These are phyloP conservation scores for Colletotrichum echinochloae DNA, from an alignment of 2,329 filamentous ascomycete species.

Conservation along the genomic window DNA sequence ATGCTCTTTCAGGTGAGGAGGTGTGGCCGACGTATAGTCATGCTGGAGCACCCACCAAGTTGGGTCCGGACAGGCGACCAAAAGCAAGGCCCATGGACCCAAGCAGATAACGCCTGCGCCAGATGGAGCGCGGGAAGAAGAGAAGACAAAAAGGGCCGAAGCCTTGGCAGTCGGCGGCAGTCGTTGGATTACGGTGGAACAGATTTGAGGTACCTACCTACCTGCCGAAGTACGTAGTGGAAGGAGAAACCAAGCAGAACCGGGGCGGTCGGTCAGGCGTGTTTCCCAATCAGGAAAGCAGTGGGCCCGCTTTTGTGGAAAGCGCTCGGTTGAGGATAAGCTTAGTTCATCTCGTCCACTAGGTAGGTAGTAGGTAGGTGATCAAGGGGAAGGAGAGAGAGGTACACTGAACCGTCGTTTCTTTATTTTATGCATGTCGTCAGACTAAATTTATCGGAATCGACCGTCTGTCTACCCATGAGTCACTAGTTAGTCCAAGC, in stretches of 20 bases:
- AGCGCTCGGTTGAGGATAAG: constrained; percentile 12
- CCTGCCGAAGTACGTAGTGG: too few relatives aligned
- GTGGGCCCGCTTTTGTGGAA: not conserved
- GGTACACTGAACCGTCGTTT: not conserved
- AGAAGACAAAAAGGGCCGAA: constrained; percentile 11
- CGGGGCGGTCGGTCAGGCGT: constrained; percentile 4
- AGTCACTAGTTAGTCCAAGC: not conserved
- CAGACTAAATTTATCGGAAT: constrained; percentile 9
- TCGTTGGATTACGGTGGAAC: constrained; percentile 27
- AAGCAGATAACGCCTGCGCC: constrained; percentile 10
- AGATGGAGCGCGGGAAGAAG: not conserved
- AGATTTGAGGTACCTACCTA: too few relatives aligned
- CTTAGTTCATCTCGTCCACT: constrained; percentile 24
- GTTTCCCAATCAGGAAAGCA: constrained; percentile 18
- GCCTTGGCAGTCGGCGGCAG: constrained; percentile 11
- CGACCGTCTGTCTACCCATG: not conserved
- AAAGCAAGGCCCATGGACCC: constrained; percentile 1
- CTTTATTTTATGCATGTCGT: constrained; percentile 1
- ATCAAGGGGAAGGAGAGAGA: not conserved
- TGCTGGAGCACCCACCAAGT: constrained; percentile 8
- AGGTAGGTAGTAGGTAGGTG: too few relatives aligned
- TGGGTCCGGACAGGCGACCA: constrained; percentile 19
- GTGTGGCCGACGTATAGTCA: constrained; percentile 13
- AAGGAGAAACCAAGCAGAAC: constrained; percentile 28
- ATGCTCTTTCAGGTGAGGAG: constrained; percentile 24